Conservation (phyloP, 2,329 filamentous ascomycete species). For the Epichloe scottii region DNA sequence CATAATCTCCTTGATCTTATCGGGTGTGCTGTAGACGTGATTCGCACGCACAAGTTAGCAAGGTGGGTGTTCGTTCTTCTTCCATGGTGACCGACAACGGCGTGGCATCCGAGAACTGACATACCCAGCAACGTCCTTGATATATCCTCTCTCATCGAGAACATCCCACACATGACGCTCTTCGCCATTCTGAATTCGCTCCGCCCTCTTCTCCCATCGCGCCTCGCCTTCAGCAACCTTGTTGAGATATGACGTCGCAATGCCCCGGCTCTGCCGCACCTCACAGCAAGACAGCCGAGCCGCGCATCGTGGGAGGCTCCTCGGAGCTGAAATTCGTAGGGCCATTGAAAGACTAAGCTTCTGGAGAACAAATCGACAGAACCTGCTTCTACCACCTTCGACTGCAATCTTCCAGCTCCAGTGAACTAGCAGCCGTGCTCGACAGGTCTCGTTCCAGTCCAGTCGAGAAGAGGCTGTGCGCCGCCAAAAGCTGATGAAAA, state of each 20-base stretch:
- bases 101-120: constrained; percentile 10
- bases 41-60: constrained; percentile 3
- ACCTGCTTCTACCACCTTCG: too few species aligned
- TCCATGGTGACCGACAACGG: constrained; percentile 10
- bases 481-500: not conserved
- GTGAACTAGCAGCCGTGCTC: not conserved
- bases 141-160: constrained; percentile 58
- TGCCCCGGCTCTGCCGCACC: constrained; percentile 18
- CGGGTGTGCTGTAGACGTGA: constrained; percentile 24
- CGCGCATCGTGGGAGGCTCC: constrained; percentile 15
- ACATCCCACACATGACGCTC: constrained; percentile 45
- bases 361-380: not conserved
- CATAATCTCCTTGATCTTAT: constrained; percentile 50
- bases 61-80: not conserved
- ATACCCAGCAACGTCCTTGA: constrained; percentile 66
- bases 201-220: constrained; percentile 36
- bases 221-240: constrained; percentile 30
- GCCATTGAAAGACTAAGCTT: not conserved
- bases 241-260: constrained; percentile 29
- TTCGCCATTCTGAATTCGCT: constrained; percentile 36
- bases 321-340: not conserved
- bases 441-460: not conserved
- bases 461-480: not conserved
- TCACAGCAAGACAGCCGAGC: constrained; percentile 10
- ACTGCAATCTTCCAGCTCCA: too few species aligned